Evolutionary conservation across 257 asterid species (phyloP).

Genomic region (Jasminum sambac): DNA sequence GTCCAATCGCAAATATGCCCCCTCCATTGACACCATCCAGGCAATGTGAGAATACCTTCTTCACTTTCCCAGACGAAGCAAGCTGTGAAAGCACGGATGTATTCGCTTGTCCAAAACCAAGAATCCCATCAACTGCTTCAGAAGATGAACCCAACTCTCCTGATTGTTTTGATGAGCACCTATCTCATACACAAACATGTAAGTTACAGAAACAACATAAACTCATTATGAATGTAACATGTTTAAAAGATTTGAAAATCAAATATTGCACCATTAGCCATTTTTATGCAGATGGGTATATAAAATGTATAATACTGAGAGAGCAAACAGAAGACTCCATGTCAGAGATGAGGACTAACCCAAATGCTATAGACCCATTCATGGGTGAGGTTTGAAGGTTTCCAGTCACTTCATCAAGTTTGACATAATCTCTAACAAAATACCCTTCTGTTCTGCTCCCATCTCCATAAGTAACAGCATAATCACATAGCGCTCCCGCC

Average conservation of each 20-base stretch:
- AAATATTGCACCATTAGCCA: neutral
- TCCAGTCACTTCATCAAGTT: conserved; percentile 50
- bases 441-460: conserved; percentile 62
- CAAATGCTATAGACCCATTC: conserved; percentile 56
- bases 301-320: neutral
- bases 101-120: conserved; percentile 69
- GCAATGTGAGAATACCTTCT: conserved; percentile 63
- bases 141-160: conserved; percentile 48
- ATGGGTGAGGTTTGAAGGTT: conserved; percentile 38
- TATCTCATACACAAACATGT: conserved; percentile 35
- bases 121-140: conserved; percentile 65
- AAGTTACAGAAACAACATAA: conserved; percentile 21
- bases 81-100: conserved; percentile 68
- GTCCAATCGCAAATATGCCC: conserved; percentile 69
- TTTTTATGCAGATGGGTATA: neutral
- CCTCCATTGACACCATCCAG: conserved; percentile 56
- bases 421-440: conserved; percentile 50
- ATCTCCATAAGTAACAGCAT: conserved; percentile 54
- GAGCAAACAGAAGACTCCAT: conserved; percentile 1
- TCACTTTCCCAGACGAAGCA: conserved; percentile 48
- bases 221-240: neutral
- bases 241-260: neutral
- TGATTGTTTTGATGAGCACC: conserved; percentile 63
- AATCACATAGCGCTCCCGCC: conserved; percentile 45
- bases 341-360: conserved; percentile 38